Conservation (phyloP, 495 filamentous ascomycete genomes). For the Alectoria sarmentosa region DNA sequence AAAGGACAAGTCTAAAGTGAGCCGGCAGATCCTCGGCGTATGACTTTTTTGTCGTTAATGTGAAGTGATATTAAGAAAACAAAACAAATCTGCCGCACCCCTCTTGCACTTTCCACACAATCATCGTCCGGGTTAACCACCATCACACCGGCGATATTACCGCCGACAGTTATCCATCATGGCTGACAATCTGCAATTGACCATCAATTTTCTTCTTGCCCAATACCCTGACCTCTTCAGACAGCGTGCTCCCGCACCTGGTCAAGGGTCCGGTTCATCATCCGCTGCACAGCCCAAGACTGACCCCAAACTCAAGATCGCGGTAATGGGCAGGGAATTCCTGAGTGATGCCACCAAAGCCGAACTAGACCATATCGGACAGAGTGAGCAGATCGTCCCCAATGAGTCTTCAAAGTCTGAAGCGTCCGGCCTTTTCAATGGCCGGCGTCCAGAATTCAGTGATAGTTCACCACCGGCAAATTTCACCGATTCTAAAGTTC, state of each 20-base stretch:
- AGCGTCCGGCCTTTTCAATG: background rate
- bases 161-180: background rate
- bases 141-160: background rate
- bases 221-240: background rate
- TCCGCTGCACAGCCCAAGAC: background rate
- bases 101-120: background rate
- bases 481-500: background rate
- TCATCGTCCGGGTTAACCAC: background rate
- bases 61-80: background rate
- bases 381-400: background rate
- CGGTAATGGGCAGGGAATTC: no score
- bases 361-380: background rate
- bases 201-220: background rate
- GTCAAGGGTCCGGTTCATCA: background rate
- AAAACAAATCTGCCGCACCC: background rate
- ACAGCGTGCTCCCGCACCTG: background rate
- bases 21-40: background rate
- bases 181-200: background rate
- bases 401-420: background rate
- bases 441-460: background rate
- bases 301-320: background rate
- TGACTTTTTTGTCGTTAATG: background rate
- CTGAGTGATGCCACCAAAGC: background rate
- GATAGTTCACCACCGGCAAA: background rate
- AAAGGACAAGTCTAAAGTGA: background rate